These are phyloP conservation scores for Colletotrichum cereale DNA, from an alignment of 2,329 filamentous ascomycete genomes.

Conservation along the genomic window DNA sequence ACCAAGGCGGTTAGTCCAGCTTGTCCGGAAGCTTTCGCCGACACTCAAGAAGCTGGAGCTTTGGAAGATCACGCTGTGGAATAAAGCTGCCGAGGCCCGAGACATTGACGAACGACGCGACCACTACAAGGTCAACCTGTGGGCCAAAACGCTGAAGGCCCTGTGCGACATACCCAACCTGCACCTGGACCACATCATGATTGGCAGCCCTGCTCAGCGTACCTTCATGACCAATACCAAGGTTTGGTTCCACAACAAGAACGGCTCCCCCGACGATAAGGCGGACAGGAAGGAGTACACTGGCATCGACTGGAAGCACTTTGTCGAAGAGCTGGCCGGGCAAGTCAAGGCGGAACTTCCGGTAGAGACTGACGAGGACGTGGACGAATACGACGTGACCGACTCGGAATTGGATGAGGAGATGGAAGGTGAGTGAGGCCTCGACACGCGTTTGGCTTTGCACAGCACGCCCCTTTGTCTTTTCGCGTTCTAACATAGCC, in stretches of 20 bases:
- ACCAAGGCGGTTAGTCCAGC: constrained; percentile 46
- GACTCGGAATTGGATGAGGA: constrained; percentile 23
- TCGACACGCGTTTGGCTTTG: not conserved
- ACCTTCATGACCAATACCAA: not conserved
- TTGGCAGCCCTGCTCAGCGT: constrained; percentile 47
- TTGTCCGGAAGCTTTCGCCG: constrained; percentile 57
- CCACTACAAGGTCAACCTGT: constrained; percentile 49
- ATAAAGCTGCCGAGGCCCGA: not conserved
- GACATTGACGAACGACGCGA: constrained; percentile 2
- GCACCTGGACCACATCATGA: constrained; percentile 49
- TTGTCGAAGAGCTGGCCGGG: constrained; percentile 47
- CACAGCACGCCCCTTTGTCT: not conserved
- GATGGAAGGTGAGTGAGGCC: constrained; percentile 27
- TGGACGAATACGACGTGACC: constrained; percentile 3
- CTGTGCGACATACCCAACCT: constrained; percentile 46
- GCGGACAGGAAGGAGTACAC: constrained; percentile 45
- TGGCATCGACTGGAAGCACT: constrained; percentile 53
- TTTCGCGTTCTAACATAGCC: not conserved
- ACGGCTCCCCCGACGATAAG: not conserved
- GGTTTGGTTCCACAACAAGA: constrained; percentile 18
- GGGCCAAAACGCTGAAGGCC: constrained; percentile 53
- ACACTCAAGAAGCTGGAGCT: constrained; percentile 60
- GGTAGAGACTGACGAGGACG: not conserved
- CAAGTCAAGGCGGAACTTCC: constrained; percentile 38
- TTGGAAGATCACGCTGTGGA: constrained; percentile 55